Evolutionary conservation across 345 rosid species (phyloP), one percentile per base, ranked within the genome.

Genomic region (Excoecaria cochinchinensis): DNA sequence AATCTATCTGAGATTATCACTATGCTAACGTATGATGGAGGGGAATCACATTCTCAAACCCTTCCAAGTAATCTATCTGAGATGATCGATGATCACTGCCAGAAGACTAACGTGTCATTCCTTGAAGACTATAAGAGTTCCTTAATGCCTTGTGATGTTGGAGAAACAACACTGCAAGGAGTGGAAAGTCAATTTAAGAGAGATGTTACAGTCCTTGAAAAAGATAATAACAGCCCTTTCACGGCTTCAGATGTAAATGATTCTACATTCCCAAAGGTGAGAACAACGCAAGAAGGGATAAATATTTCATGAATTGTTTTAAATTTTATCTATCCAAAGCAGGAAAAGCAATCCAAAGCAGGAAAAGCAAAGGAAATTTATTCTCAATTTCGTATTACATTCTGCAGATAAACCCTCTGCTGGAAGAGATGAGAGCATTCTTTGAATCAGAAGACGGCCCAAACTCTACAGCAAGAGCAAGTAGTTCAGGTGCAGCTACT

Each of bases 41-140:
- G 4, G 3, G 21, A 42, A 14, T 4, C 47, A 10, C 19, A 47
- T 42, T 36, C 16, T 17, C 42, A 8, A 14, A 8, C 8, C 16
- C 3, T 55, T 67, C 16, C 14, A 4, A 53, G 44, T 53, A 17
- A 16, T 1, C 39, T 50, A 19, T 4, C 22, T 24, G 51, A 63
- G 57, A 31, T 13, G 25, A 50, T 21, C 31, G 46, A 73, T 50
- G 63, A 63, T 63, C 69, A 22, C 9, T 50, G 4, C 12, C 12
- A 24, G 56, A 67, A 55, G 56, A 24, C 24, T 25, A 72, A 74
- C 10, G n/a, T 74, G 6, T 66, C 71, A 66, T 10, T 19, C 42
- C 21, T 9, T 1, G 66, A 74, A 66, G 31, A 67, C 25, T 7
- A 12, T 46, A 2, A 4, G 71, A 55, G 65, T 52, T 17, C 48